phyloP scores from a whole-genome alignment of 192 early-diverging fungal genomes.

The Umbelopsis sp. region DNA sequence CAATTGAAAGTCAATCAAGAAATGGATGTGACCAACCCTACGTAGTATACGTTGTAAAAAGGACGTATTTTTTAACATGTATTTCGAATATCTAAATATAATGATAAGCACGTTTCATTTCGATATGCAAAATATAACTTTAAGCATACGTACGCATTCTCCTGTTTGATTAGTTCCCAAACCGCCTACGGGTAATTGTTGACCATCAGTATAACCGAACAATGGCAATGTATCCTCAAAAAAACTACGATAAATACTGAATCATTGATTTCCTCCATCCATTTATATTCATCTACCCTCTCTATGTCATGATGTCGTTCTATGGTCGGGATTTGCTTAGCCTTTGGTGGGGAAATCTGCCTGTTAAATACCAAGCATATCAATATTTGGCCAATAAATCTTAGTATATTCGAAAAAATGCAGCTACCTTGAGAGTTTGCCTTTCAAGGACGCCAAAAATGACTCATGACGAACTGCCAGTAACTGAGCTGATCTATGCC shows the following conservation, averaged over 20 bases:
- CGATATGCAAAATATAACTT: background rate
- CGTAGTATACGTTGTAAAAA: slow-evolving; percentile 12
- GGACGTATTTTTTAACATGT: slow-evolving; percentile 22
- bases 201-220: too few relatives aligned
- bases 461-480: background rate
- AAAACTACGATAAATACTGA: slow-evolving; percentile 38
- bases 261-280: slow-evolving; percentile 56
- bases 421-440: background rate
- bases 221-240: background rate
- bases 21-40: slow-evolving; percentile 6
- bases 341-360: background rate
- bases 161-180: slow-evolving; percentile 47
- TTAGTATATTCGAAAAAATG: background rate
- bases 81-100: slow-evolving; percentile 23
- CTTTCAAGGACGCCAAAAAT: background rate
- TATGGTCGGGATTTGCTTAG: background rate
- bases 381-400: background rate
- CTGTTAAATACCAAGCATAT: background rate
- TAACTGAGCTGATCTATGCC: background rate
- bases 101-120: background rate
- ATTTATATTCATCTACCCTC: slow-evolving; percentile 52
- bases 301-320: slow-evolving; percentile 41
- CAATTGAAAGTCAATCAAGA: too few relatives aligned
- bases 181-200: slow-evolving; percentile 38
- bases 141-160: slow-evolving; percentile 49